A percentile compares a stretch with the other conserved stretches of the same genome.
Evolutionary conservation across 2,329 filamentous ascomycete species (phyloP).

Genomic region (Penicillium sp.): DNA sequence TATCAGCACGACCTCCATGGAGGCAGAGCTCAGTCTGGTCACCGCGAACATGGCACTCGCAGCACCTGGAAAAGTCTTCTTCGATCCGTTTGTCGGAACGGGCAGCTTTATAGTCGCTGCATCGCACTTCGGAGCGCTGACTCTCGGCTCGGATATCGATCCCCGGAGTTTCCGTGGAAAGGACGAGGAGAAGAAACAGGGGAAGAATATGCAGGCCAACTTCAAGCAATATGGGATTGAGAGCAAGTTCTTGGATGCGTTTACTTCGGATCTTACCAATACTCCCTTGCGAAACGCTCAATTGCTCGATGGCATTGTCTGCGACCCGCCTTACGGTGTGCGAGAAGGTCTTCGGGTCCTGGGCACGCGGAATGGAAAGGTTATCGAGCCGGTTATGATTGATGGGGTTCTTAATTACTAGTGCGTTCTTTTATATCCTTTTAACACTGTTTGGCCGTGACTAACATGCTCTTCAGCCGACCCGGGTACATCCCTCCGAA

Average conservation of each 20-base stretch:
- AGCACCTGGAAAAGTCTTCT: conserved; percentile 76
- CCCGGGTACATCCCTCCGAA: conserved; percentile 78
- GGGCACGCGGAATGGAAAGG: conserved; percentile 60
- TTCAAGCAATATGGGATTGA: conserved; percentile 76
- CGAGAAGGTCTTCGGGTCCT: conserved; percentile 86
- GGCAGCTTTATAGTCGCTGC: conserved; percentile 88
- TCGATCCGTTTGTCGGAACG: conserved; percentile 93
- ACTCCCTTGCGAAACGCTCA: conserved; percentile 60
- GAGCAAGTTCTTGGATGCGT: conserved; percentile 65
- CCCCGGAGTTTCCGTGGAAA: conserved; percentile 75
- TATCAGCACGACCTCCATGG: conserved; percentile 96
- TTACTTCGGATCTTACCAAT: conserved; percentile 83
- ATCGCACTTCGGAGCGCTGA: conserved; percentile 79
- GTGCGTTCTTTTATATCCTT: conserved; percentile 42
- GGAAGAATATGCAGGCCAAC: conserved; percentile 57
- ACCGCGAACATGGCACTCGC: conserved; percentile 88
- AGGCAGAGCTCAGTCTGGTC: conserved; percentile 83
- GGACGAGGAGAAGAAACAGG: conserved; percentile 44
- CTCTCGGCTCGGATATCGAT: conserved; percentile 89
- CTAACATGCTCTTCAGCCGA: conserved; percentile 38
- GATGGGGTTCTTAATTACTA: conserved; percentile 65
- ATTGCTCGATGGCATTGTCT: conserved; percentile 86
- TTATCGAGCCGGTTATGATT: conserved; percentile 55
- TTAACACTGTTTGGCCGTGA: not conserved
- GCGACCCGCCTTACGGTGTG: conserved; percentile 93